phyloP scores from a whole-genome alignment of 192 early-diverging fungal genomes.

The Haplosporangium gracile region DNA sequence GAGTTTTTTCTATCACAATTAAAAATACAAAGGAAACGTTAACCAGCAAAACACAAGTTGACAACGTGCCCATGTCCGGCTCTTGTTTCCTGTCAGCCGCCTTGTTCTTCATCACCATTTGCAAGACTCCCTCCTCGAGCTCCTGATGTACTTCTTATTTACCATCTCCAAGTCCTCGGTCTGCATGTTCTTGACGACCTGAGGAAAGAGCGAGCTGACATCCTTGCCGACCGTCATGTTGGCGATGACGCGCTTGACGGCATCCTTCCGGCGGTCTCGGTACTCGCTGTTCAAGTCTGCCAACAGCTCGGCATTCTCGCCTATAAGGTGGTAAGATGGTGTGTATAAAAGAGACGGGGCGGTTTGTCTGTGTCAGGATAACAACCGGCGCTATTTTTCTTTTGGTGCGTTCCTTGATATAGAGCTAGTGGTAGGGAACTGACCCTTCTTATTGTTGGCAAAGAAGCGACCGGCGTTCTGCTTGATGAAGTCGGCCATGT shows the following conservation, averaged over 20 bases:
- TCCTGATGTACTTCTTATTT: not conserved
- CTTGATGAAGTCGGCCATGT: slow-evolving; percentile 11
- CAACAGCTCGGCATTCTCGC: slow-evolving; percentile 97
- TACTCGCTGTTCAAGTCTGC: slow-evolving; percentile 97
- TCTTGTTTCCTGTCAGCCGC: not conserved
- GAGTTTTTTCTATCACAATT: slow-evolving; percentile 82
- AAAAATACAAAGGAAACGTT: not conserved
- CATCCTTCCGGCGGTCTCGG: slow-evolving; percentile 93
- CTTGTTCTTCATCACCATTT: not conserved
- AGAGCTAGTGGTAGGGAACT: not conserved
- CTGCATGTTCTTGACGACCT: slow-evolving; percentile 99
- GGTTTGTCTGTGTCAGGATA: not conserved
- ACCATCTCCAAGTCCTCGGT: slow-evolving; percentile 90
- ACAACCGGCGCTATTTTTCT: not conserved
- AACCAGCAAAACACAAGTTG: not conserved
- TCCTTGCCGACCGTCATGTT: slow-evolving; percentile 99
- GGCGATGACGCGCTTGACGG: slow-evolving; percentile 97
- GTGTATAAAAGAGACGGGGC: not conserved
- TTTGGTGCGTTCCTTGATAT: not conserved
- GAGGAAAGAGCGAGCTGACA: slow-evolving; percentile 92
- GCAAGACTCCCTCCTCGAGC: not conserved
- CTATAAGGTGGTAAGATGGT: slow-evolving; percentile 48
- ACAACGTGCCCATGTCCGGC: too few species aligned
- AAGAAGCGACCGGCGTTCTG: slow-evolving; percentile 11
- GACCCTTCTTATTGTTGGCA: slow-evolving; percentile 15